A percentile compares a stretch with the other conserved stretches of the same genome.
Evolutionary conservation across 768 basidiomycete genomes (phyloP).

Genomic region (Lentinula edodes): DNA sequence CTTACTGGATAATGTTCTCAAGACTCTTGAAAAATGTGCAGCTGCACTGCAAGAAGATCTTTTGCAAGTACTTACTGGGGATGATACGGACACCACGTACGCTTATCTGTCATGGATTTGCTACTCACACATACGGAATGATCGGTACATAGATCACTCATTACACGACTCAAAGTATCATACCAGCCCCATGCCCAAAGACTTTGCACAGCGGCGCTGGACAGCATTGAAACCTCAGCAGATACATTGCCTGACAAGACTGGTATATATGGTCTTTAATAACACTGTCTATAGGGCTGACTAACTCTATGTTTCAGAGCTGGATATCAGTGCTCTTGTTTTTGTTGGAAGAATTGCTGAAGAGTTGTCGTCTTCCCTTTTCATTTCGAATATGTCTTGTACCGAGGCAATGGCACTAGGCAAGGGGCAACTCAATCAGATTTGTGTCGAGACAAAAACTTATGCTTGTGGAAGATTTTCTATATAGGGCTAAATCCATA

Average conservation of each 20-base stretch:
- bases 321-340: constrained; percentile 28
- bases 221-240: constrained; percentile 32
- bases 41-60: constrained; percentile 57
- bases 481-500: constrained; percentile 30
- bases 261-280: constrained; percentile 24
- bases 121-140: constrained; percentile 4
- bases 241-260: constrained; percentile 22
- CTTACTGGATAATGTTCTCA: constrained; percentile 52
- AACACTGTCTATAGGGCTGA: not conserved
- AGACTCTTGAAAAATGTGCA: constrained; percentile 55
- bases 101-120: constrained; percentile 13
- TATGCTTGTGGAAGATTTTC: constrained; percentile 39
- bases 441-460: not conserved
- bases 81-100: constrained; percentile 39
- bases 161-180: constrained; percentile 32
- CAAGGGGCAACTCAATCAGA: constrained; percentile 17
- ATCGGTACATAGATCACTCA: constrained; percentile 28
- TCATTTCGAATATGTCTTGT: constrained; percentile 41
- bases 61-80: constrained; percentile 32
- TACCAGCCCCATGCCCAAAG: constrained; percentile 50
- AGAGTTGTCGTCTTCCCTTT: constrained; percentile 40
- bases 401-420: constrained; percentile 28
- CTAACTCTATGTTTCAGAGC: constrained; percentile 10
- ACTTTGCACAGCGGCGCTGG: constrained; percentile 35
- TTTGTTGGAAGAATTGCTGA: constrained; percentile 47